Conservation (phyloP, 2,329 filamentous ascomycete genomes). For the Paraphaeosphaeria sporulosa region DNA sequence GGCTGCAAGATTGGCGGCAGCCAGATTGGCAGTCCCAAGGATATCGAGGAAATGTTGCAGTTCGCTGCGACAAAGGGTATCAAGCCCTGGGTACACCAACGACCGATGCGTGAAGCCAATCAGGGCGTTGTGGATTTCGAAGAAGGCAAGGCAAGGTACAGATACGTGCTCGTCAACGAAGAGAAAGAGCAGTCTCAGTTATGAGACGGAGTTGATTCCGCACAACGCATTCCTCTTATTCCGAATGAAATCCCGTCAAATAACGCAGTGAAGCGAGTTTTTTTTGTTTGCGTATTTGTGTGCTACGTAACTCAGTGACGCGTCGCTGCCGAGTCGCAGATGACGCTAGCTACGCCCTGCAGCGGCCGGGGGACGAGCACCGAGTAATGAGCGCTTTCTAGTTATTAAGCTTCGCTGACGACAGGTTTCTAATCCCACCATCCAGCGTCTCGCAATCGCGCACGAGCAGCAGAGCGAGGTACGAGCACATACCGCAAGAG, state of each 20-base stretch:
- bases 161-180: slow-evolving; percentile 45
- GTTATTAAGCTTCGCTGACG: background rate
- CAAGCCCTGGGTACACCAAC: slow-evolving; percentile 68
- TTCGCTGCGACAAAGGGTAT: slow-evolving; percentile 67
- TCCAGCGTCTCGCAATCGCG: background rate
- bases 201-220: slow-evolving; percentile 11
- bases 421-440: background rate
- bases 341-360: background rate
- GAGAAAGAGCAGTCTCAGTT: slow-evolving; percentile 37
- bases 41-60: slow-evolving; percentile 69
- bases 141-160: slow-evolving; percentile 60
- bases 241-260: background rate
- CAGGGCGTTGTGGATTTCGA: slow-evolving; percentile 65
- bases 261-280: background rate
- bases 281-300: background rate
- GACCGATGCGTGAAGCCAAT: slow-evolving; percentile 64
- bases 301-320: background rate
- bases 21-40: slow-evolving; percentile 61
- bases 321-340: background rate
- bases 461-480: background rate
- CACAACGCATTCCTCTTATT: background rate
- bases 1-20: slow-evolving; percentile 56
- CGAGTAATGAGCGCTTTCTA: background rate
- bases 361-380: background rate
- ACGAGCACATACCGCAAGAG: background rate